phyloP scores from a whole-genome alignment of 345 rosid genomes.

The Clausena lansium region DNA sequence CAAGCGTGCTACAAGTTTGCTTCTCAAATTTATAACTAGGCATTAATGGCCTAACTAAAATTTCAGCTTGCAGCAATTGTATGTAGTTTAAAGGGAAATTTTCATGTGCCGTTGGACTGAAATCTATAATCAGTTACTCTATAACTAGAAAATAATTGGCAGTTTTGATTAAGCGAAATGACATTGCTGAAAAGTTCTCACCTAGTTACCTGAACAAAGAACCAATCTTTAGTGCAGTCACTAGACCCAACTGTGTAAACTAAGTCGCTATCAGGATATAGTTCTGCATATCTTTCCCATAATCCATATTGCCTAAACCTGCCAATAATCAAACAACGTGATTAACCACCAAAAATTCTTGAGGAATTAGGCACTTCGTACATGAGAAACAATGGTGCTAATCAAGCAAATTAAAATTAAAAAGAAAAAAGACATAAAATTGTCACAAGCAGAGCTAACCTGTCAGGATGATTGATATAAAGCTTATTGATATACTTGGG shows the following conservation, averaged over 20 bases:
- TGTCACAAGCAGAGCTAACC: slow-evolving; percentile 29
- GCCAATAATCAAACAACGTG: neutral
- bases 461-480: slow-evolving; percentile 60
- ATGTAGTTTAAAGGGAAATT: too few species aligned
- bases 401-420: neutral
- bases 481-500: slow-evolving; percentile 53
- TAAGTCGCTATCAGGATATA: slow-evolving; percentile 65
- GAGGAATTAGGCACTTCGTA: neutral
- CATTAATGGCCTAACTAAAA: too few species aligned
- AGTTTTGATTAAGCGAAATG: too few species aligned
- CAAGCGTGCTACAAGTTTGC: too few species aligned
- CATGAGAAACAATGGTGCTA: neutral
- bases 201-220: slow-evolving; percentile 79
- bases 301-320: slow-evolving; percentile 87
- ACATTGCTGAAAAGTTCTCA: neutral
- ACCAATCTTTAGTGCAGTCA: slow-evolving; percentile 78
- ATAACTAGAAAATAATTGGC: too few species aligned
- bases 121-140: too few species aligned
- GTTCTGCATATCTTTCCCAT: slow-evolving; percentile 81
- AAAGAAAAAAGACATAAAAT: too few species aligned
- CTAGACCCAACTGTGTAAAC: slow-evolving; percentile 64
- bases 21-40: too few species aligned
- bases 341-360: neutral
- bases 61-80: too few species aligned
- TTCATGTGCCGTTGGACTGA: too few species aligned